Conservation (phyloP, 345 rosid species). For the Eucalyptus pauciflora region DNA sequence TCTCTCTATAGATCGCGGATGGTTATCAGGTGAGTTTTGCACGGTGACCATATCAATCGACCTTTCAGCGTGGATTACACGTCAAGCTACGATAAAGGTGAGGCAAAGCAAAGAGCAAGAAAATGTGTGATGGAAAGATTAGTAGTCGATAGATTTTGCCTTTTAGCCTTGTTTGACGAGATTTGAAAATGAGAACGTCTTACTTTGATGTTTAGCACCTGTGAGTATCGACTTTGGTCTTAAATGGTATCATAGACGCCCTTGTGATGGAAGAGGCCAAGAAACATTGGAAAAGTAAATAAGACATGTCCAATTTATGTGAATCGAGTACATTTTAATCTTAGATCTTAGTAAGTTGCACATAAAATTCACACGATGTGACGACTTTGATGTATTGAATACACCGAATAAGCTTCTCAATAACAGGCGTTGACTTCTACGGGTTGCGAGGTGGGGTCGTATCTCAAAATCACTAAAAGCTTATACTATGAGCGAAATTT, state of each 20-base stretch:
- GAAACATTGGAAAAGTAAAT: not conserved
- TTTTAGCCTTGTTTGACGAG: not conserved
- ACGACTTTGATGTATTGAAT: not conserved
- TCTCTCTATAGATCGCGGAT: not conserved
- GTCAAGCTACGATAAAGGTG: fast-evolving
- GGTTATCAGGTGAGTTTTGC: not conserved
- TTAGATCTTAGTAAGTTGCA: not conserved
- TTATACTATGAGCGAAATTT: not conserved
- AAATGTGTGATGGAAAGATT: not conserved
- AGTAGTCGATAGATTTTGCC: not conserved
- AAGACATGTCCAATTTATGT: not conserved
- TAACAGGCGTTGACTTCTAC: not conserved
- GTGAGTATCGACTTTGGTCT: not conserved
- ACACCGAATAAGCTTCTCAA: not conserved
- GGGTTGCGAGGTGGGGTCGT: not conserved
- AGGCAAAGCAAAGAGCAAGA: not conserved
- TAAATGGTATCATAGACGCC: not conserved
- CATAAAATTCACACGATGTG: not conserved
- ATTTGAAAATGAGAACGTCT: not conserved
- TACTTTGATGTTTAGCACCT: not conserved
- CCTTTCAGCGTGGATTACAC: not conserved
- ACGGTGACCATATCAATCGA: not conserved
- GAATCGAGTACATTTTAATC: not conserved
- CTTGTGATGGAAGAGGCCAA: not conserved
- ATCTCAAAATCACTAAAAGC: not conserved